Evolutionary conservation across 2,329 filamentous ascomycete species (phyloP).

Genomic region (Raffaelea deltoideospora): DNA sequence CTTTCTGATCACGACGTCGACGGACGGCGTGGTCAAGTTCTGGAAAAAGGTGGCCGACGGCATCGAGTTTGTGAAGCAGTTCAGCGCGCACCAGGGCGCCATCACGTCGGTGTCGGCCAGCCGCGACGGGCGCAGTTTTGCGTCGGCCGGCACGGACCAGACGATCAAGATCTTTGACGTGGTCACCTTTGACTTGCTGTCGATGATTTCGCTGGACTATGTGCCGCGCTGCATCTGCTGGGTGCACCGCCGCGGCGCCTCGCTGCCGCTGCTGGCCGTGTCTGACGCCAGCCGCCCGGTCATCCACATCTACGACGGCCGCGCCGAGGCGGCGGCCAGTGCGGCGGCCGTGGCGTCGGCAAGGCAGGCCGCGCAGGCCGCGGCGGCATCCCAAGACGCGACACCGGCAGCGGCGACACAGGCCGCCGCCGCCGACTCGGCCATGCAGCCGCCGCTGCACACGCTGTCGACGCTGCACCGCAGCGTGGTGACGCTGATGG

Average conservation of each 20-base stretch:
- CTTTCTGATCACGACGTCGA: conserved; percentile 85
- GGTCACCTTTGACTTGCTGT: conserved; percentile 74
- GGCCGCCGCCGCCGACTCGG: background rate
- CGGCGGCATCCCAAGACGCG: background rate
- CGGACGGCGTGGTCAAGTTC: conserved; percentile 96
- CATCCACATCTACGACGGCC: conserved; percentile 77
- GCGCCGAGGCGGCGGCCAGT: conserved; percentile 52
- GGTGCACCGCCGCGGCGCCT: conserved; percentile 80
- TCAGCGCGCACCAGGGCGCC: conserved; percentile 75
- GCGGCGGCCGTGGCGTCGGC: background rate
- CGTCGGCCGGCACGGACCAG: conserved; percentile 66
- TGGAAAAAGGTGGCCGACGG: conserved; percentile 91
- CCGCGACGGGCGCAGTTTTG: conserved; percentile 83
- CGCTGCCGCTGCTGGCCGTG: conserved; percentile 70
- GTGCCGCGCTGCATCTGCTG: conserved; percentile 73
- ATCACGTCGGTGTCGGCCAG: conserved; percentile 75
- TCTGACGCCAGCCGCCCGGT: conserved; percentile 57
- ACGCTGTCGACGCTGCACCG: conserved; percentile 68
- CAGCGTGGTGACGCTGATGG: conserved; percentile 67
- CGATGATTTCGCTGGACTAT: conserved; percentile 67
- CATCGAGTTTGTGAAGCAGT: conserved; percentile 97
- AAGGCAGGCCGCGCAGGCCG: conserved; percentile 26
- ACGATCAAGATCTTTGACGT: conserved; percentile 71
- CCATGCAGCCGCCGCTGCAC: conserved; percentile 46
- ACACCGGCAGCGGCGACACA: background rate